Conservation (phyloP, 2,329 filamentous ascomycete genomes). For the Diplodia mutila region DNA sequence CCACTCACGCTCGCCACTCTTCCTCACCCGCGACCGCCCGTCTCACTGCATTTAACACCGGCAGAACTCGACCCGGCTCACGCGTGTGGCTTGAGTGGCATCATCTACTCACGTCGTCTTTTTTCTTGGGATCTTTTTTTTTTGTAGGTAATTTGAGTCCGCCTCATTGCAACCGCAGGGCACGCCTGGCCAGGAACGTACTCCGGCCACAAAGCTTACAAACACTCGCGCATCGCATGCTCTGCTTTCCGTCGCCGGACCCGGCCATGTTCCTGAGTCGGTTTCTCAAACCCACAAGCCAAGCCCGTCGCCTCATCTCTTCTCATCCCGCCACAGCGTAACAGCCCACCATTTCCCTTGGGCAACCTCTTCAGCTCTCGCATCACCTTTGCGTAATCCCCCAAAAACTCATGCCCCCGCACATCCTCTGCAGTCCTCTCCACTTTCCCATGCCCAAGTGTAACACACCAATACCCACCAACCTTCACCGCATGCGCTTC, state of each 20-base stretch:
- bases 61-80: too few species aligned
- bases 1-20: background rate
- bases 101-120: too few species aligned
- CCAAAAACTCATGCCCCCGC: conserved; percentile 60
- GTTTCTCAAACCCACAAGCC: background rate
- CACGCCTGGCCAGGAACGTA: too few species aligned
- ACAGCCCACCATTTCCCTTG: background rate
- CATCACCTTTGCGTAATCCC: conserved; percentile 48
- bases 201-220: too few species aligned
- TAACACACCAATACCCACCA: conserved; percentile 55
- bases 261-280: background rate
- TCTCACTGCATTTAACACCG: too few species aligned
- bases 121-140: background rate
- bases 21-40: too few species aligned
- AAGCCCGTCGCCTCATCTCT: background rate
- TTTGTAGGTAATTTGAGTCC: background rate
- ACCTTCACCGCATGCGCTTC: conserved; percentile 57
- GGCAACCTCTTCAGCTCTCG: conserved; percentile 6
- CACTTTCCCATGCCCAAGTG: conserved; percentile 61
- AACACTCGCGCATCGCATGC: too few species aligned
- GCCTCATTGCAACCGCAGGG: background rate
- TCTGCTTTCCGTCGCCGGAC: too few species aligned
- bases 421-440: conserved; percentile 42
- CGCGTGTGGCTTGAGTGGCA: too few species aligned
- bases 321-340: conserved; percentile 7